Base-by-base conservation (phyloP, 192 early-diverging fungal genomes). In the Diversispora epigaea region DNA sequence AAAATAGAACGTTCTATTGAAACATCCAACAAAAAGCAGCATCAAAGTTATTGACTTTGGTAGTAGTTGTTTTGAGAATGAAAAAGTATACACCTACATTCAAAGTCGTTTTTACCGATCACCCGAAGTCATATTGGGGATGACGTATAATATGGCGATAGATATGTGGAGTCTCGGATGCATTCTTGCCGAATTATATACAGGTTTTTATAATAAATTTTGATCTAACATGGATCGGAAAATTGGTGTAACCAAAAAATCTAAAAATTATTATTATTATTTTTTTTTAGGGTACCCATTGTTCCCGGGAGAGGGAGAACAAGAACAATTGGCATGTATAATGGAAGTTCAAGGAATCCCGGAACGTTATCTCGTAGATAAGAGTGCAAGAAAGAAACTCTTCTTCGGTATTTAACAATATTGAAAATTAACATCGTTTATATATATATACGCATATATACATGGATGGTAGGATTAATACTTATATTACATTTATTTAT, bases 41-140 rank as follows among this genome's bases (percentile, higher is more conserved):
- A 94, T 99, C 82, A 99, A 99, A 86, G 95, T 99, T 17, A 99
- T 99, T 83, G 97, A 99, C 80, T 96, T 99, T 77, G 97, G 97
- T 45, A 94, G 92, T 74, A 94, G 92, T 80, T 99, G 97, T 77
- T 91, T 93, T 39, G 93, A 95, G 77, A 87, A 88, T 63, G 95
- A 99, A 80, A 90, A 93, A 77, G 91, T 98, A 47, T 99, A 99
- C 81, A 98, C 97, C 5, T 99, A 99, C 76, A 97, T 99, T 62
- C 97, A 99, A 81, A 90, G 88, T 73, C 87, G 97, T 54, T 99
- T 99, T 84, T 99, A 99, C 81, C 91, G 97, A 40, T 93, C 93
- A 21, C 97, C 97, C 10, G 97, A 99, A 82, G 94, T 99, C 22
- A 99, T 99, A 60, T 80, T 99, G 62, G 95, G 95, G 43, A 86